Evolutionary conservation across 768 basidiomycete genomes (phyloP).

Genomic region (Pisolithus microcarpus): DNA sequence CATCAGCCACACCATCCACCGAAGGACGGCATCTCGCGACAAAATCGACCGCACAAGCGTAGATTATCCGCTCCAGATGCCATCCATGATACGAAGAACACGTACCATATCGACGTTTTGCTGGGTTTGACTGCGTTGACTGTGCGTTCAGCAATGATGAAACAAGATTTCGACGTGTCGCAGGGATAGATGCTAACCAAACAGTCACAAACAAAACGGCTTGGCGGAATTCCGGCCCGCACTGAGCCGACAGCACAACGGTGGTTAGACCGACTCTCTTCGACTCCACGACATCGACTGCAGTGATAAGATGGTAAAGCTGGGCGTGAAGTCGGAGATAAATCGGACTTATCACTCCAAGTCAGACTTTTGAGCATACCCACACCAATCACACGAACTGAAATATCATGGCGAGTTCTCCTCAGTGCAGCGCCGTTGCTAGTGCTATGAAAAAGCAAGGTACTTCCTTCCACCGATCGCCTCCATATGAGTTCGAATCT

Average conservation of each 20-base stretch:
- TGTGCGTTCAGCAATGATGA: neutral
- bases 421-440: constrained; percentile 53
- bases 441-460: constrained; percentile 44
- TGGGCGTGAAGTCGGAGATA: neutral
- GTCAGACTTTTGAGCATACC: neutral
- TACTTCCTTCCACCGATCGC: constrained; percentile 18
- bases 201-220: constrained; percentile 13
- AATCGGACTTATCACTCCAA: neutral
- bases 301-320: too few species aligned
- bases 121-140: constrained; percentile 19
- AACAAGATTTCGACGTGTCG: neutral
- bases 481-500: neutral
- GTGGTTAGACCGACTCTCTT: too few species aligned
- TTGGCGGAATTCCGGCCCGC: neutral
- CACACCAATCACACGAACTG: neutral
- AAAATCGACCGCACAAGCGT: neutral
- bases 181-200: constrained; percentile 4
- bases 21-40: neutral
- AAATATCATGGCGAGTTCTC: constrained; percentile 45
- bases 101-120: constrained; percentile 33
- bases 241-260: too few species aligned
- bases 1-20: constrained; percentile 50
- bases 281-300: too few species aligned
- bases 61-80: neutral
- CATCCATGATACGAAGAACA: constrained; percentile 3